These are phyloP conservation scores for Fusarium luffae DNA, from an alignment of 2,329 filamentous ascomycete genomes.

Conservation along the genomic window DNA sequence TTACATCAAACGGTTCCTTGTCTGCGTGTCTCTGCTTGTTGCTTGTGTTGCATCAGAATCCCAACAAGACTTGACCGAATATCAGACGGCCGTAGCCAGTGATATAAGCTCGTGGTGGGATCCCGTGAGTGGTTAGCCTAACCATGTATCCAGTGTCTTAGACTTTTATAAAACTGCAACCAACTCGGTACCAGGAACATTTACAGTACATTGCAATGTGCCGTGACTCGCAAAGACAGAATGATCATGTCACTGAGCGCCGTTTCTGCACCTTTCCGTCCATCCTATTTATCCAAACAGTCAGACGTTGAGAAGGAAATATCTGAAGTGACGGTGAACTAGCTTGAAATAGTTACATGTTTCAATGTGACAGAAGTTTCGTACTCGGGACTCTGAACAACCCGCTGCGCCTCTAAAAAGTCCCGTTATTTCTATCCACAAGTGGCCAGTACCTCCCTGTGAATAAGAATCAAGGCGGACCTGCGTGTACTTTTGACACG, in stretches of 20 bases:
- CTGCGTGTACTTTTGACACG: not conserved
- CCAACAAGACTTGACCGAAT: not conserved
- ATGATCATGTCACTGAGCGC: slow-evolving; percentile 24
- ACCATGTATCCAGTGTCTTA: not conserved
- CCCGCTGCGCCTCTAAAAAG: not conserved
- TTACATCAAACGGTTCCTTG: too few species aligned
- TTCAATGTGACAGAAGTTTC: not conserved
- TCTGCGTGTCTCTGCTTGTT: not conserved
- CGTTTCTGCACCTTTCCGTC: not conserved
- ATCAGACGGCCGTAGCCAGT: slow-evolving; percentile 1
- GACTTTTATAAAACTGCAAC: not conserved
- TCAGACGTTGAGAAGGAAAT: not conserved
- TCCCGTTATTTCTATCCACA: not conserved
- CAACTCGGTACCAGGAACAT: not conserved
- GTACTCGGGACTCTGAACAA: slow-evolving; percentile 12
- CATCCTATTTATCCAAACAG: not conserved
- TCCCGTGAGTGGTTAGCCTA: slow-evolving; percentile 20
- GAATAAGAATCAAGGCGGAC: not conserved
- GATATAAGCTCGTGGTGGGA: slow-evolving; percentile 22
- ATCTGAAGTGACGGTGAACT: not conserved
- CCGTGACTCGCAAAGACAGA: slow-evolving; percentile 18
- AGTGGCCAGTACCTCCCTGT: not conserved
- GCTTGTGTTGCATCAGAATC: too few species aligned
- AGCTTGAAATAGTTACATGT: not conserved
- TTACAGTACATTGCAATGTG: not conserved